Base-by-base conservation (phyloP, 257 asterid species). In the Voacanga thouarsii region DNA sequence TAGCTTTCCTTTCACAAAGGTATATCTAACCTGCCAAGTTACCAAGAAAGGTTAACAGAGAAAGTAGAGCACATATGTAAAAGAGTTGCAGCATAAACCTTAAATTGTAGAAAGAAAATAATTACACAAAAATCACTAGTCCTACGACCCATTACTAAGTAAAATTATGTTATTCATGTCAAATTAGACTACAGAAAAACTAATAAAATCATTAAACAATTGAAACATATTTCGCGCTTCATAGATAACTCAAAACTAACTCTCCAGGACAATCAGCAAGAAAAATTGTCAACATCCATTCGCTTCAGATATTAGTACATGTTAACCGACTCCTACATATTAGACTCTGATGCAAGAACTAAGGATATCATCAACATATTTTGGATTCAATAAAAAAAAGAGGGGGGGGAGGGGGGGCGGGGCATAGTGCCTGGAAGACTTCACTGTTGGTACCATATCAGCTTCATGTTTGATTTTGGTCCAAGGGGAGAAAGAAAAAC, bases 11-110 rank as follows among this genome's bases (percentile, higher is more conserved):
- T 90, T 95, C 57, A 53, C 30, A 81, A 87, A 89, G 57, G 93
- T 89, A 80, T 93, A 93, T 70, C 88, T 81, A 21, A 89, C 94
- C 99, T 95, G 89, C 81, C 61, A 82, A 49, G 68, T 68, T 49
- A 66, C 49, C 37, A 14, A 50, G 47, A 63, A 0, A 75, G 21
- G 44, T 74, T 64, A 80, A 76, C 70, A 57, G 51, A 59, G 63
- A 37, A 60, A 60, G 75, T 3, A 69, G 5, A 47, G 44, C 60
- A 45, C 9, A 47, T 26, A 26, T 5, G 23, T 71, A 49, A n/a
- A 71, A 15, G 59, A 45, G 59, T 45, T 26, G 57, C 33, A n/a
- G 9, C 57, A 71, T 23, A 70, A 26, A 45, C 39, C 41, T n/a
- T 2, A 24, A 45, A 44, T 23, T 23, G 1, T 0, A 33, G 14